Conservation (phyloP, 805 yeast genomes). For the Kregervanrija fluxuum region DNA sequence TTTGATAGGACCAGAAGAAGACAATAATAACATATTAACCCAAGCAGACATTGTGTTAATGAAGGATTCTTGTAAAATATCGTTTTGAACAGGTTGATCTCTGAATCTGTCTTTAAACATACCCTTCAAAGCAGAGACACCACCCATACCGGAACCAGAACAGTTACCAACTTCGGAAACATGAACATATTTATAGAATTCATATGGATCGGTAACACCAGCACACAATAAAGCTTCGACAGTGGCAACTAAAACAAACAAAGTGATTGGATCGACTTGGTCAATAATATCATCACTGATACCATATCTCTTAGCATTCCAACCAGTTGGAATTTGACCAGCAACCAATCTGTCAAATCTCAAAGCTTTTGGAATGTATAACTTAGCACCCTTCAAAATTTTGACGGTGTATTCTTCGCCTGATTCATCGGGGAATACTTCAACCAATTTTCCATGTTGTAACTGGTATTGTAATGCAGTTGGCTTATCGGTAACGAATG, state of each 20-base stretch:
- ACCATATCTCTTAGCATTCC: conserved; percentile 95
- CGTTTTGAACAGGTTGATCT: conserved; percentile 94
- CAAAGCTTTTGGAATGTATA: conserved; percentile 83
- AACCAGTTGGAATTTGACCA: conserved; percentile 97
- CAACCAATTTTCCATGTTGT: conserved; percentile 92
- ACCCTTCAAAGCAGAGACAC: conserved; percentile 93
- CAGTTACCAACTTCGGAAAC: conserved; percentile 99
- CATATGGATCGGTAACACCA: conserved; percentile 98
- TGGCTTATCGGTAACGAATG: conserved; percentile 91
- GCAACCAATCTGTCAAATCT: conserved; percentile 69
- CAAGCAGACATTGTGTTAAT: conserved; percentile 99
- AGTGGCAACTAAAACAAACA: conserved; percentile 87
- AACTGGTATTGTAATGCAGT: conserved; percentile 91
- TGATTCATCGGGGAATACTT: conserved; percentile 71
- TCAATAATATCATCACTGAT: conserved; percentile 84
- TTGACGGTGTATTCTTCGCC: conserved; percentile 89
- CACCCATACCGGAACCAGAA: conserved; percentile 99
- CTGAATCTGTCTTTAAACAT: conserved; percentile 94
- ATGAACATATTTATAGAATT: conserved; percentile 96
- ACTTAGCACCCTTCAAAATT: conserved; percentile 86
- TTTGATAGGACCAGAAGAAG: conserved; percentile 97
- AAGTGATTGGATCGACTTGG: conserved; percentile 95
- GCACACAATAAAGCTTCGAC: conserved; percentile 90
- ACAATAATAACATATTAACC: conserved; percentile 96
- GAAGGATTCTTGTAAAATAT: conserved; percentile 94